Evolutionary conservation across 2,329 filamentous ascomycete genomes (phyloP).

Genomic region (Monilinia fructigena): DNA sequence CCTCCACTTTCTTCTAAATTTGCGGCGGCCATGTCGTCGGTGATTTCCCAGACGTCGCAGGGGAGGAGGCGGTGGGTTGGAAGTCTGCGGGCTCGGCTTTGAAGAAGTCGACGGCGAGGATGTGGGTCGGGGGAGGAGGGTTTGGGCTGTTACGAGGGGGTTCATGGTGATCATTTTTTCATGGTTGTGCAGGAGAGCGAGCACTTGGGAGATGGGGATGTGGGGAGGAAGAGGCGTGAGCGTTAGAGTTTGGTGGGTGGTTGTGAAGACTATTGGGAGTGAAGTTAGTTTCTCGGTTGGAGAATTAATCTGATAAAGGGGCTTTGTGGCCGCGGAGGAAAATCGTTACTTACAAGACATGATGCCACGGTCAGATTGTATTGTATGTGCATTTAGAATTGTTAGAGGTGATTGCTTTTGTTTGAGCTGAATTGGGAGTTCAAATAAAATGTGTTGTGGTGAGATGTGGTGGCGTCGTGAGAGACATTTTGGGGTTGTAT

Average conservation of each 20-base stretch:
- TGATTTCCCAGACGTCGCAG: constrained; percentile 33
- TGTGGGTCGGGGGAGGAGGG: constrained; percentile 54
- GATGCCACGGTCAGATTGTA: not conserved
- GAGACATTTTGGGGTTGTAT: not conserved
- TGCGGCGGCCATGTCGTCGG: constrained; percentile 41
- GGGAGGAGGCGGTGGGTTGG: constrained; percentile 48
- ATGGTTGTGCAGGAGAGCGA: constrained; percentile 76
- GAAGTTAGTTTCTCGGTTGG: constrained; percentile 4
- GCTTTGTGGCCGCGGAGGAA: not conserved
- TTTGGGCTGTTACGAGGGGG: constrained; percentile 71
- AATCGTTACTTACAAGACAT: constrained; percentile 35
- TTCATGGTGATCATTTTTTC: constrained; percentile 81
- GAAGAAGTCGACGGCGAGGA: constrained; percentile 29
- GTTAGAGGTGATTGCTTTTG: not conserved
- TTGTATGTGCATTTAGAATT: not conserved
- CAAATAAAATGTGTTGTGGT: not conserved
- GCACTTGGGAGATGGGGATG: constrained; percentile 64
- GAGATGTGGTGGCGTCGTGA: not conserved
- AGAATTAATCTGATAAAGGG: not conserved
- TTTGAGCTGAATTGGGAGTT: constrained; percentile 5
- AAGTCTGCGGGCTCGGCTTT: constrained; percentile 55
- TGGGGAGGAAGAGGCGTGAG: constrained; percentile 71
- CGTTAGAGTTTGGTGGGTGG: constrained; percentile 38
- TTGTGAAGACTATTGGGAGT: constrained; percentile 31
- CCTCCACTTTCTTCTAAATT: constrained; percentile 64